Evolutionary conservation across 306 rosid species (phyloP), one percentile per base, ranked within the genome.

Genomic region (Dryas alaskensis): DNA sequence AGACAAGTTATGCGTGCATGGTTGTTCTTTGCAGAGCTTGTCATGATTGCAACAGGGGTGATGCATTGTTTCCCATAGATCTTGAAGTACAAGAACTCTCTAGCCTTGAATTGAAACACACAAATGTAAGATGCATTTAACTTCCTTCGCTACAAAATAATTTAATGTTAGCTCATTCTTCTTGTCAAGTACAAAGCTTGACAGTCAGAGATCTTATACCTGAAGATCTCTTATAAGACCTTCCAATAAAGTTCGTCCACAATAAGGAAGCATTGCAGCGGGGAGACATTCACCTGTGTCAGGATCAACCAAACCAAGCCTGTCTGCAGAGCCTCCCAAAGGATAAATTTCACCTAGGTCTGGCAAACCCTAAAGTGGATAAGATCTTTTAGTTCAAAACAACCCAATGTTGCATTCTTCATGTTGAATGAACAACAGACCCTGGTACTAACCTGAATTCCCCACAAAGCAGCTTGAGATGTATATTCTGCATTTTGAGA

Each of bases 271-370:
- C 97, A 94, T 88, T 74, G 99, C 99, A 50, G 99, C 98, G 57
- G 99, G 99, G 70, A 94, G 92, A 81, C 93, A 92, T 85, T 92
- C 99, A 65, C 99, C 92, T 52, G 96, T 89, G 71, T 79, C 78
- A 65, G 89, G 86, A 82, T 94, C 99, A 72, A 94, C 92, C 72
- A 92, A 85, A 61, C 90, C 95, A 69, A 94, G 99, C 87, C 99
- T 90, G 73, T 94, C 99, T 0, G 99, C 99, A 7, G 97, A 79
- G 70, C 99, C 99, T 83, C 97, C 99, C 90, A 94, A 78, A 68
- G 99, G 98, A 85, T 94, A 94, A 66, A 94, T 92, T 85, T 94
- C 99, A 79, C 97, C 99, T 70, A 94, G 91, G 87, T 84, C 88
- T 81, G 99, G 89, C 85, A 94, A 92, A 78, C 99, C 96, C 99